phyloP scores from a whole-genome alignment of 352 stramenopile species.

The Peronospora tabacina region DNA sequence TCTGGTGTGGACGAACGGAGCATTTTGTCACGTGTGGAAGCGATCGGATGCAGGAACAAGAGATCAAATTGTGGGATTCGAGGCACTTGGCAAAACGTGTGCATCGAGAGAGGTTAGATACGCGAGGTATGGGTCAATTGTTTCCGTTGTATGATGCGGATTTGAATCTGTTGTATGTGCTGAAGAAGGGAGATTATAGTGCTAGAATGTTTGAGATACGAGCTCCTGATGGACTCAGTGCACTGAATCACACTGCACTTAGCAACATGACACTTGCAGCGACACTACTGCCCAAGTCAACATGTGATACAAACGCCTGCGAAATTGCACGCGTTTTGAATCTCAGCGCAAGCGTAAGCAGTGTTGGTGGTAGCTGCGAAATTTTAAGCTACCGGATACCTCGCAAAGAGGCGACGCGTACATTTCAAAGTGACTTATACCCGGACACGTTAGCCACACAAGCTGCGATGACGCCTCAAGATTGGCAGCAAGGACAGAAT shows the following conservation, averaged over 20 bases:
- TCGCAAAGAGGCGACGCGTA: slow-evolving; percentile 43
- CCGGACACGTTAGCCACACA: slow-evolving; percentile 39
- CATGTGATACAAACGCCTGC: slow-evolving; percentile 41
- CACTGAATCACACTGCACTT: slow-evolving; percentile 47
- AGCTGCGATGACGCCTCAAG: slow-evolving; percentile 31
- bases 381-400: slow-evolving; percentile 60
- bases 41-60: slow-evolving; percentile 57
- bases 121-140: slow-evolving; percentile 52
- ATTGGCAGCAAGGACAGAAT: slow-evolving; percentile 43
- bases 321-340: slow-evolving; percentile 64
- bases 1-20: slow-evolving; percentile 48
- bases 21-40: slow-evolving; percentile 56
- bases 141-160: slow-evolving; percentile 67
- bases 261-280: slow-evolving; percentile 51
- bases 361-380: slow-evolving; percentile 41
- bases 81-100: slow-evolving; percentile 43
- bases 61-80: slow-evolving; percentile 74
- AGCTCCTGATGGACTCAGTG: slow-evolving; percentile 27
- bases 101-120: slow-evolving; percentile 53
- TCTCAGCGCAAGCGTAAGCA: slow-evolving; percentile 33
- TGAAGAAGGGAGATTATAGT: slow-evolving; percentile 64
- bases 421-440: slow-evolving; percentile 77
- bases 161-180: slow-evolving; percentile 56
- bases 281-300: slow-evolving; percentile 43
- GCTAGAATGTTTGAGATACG: slow-evolving; percentile 53